A percentile compares a stretch with the other conserved stretches of the same genome.
phyloP scores from a whole-genome alignment of 495 filamentous ascomycete species.

The Margaritispora aquatica region DNA sequence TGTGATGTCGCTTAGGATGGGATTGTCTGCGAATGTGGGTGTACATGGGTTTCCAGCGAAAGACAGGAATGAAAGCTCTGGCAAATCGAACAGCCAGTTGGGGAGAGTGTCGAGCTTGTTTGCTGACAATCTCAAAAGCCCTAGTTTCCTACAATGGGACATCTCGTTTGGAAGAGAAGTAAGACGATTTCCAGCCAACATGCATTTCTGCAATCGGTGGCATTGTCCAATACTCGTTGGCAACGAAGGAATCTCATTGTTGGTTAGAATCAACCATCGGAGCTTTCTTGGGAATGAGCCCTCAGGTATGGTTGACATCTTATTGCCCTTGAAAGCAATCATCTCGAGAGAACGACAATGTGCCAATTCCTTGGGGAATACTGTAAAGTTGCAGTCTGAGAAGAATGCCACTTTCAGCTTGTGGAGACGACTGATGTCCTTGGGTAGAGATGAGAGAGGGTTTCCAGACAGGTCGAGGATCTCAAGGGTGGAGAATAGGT shows the following conservation, averaged over 20 bases:
- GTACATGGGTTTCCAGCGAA: conserved; percentile 41
- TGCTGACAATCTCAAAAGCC: conserved; percentile 32
- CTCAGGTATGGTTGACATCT: conserved; percentile 35
- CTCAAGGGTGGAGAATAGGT: conserved; percentile 32
- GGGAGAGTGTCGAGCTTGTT: conserved; percentile 34
- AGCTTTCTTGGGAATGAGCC: conserved; percentile 33
- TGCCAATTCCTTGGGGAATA: conserved; percentile 35
- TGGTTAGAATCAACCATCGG: conserved; percentile 38
- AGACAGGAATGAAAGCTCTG: conserved; percentile 37
- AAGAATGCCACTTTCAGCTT: conserved; percentile 39
- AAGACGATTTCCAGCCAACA: conserved; percentile 37
- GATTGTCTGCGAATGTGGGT: conserved; percentile 11
- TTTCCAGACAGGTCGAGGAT: conserved; percentile 41
- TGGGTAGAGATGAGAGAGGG: conserved; percentile 30
- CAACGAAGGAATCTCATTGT: conserved; percentile 31
- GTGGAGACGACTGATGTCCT: conserved; percentile 30
- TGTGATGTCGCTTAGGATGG: conserved; percentile 28
- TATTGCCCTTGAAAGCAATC: conserved; percentile 39
- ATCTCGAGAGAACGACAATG: conserved; percentile 37
- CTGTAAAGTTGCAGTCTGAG: conserved; percentile 36
- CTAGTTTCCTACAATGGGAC: conserved; percentile 34
- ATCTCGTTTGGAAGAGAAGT: conserved; percentile 31
- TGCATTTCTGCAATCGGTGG: conserved; percentile 34
- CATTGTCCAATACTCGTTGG: conserved; percentile 35
- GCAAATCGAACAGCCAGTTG: conserved; percentile 35